These are phyloP conservation scores for Cichorium intybus DNA, from an alignment of 140 eudicot genomes.

Conservation along the genomic window DNA sequence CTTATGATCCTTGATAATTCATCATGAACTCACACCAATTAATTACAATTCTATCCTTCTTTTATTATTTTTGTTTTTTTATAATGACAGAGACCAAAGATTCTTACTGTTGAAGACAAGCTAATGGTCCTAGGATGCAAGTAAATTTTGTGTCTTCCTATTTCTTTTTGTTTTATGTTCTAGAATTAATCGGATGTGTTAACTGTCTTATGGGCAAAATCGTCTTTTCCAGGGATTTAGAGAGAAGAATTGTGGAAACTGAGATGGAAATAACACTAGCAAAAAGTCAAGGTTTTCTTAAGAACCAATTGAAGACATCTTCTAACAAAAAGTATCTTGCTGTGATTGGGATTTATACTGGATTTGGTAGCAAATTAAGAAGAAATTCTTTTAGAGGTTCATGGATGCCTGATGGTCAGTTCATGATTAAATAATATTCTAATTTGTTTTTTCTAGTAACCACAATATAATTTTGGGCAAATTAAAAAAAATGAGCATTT, in stretches of 20 bases:
- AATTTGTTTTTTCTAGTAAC: not conserved
- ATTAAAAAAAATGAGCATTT: too few species aligned
- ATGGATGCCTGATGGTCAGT: conserved; percentile 70
- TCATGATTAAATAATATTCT: not conserved
- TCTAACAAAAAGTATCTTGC: conserved; percentile 64
- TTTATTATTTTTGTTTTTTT: not conserved
- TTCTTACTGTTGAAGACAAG: conserved; percentile 89
- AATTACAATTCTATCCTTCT: not conserved
- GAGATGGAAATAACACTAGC: conserved; percentile 94
- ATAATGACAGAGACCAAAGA: conserved; percentile 60
- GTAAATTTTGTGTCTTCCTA: conserved; percentile 33
- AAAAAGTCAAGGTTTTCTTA: conserved; percentile 91
- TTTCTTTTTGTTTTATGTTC: not conserved
- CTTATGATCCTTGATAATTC: conserved; percentile 7
- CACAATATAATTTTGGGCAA: too few species aligned
- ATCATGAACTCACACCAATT: not conserved
- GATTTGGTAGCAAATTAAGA: conserved; percentile 63
- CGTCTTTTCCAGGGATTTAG: conserved; percentile 48
- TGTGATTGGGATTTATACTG: conserved; percentile 93
- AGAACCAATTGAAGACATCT: conserved; percentile 41
- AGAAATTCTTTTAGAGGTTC: conserved; percentile 72
- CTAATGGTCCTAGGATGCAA: conserved; percentile 86
- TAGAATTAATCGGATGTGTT: not conserved
- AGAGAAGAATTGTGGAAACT: conserved; percentile 86
- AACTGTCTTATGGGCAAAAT: not conserved